These are phyloP conservation scores for Ensete glaucum DNA, from an alignment of 176 grass and related monocot species.

Conservation along the genomic window DNA sequence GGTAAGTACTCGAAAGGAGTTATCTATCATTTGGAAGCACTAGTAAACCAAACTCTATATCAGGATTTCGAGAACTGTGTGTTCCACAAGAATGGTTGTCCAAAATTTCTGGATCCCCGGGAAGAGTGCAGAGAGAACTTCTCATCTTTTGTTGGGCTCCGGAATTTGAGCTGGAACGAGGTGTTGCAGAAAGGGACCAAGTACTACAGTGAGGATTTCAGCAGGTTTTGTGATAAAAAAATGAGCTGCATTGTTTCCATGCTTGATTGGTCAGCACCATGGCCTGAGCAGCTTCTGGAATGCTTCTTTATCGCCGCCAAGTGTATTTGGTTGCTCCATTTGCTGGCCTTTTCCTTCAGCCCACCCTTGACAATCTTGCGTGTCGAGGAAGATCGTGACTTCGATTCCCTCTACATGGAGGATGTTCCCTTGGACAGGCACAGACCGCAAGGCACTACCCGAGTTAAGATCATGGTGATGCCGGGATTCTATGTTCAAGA, in stretches of 20 bases:
- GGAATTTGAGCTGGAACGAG: conserved; percentile 94
- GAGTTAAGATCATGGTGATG: conserved; percentile 75
- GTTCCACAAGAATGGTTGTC: conserved; percentile 58
- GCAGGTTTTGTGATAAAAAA: conserved; percentile 89
- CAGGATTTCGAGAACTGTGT: conserved; percentile 89
- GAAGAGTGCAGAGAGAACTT: conserved; percentile 66
- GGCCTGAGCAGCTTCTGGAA: conserved; percentile 86
- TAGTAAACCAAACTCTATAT: conserved; percentile 77
- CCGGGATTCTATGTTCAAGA: conserved; percentile 94
- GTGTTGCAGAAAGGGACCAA: conserved; percentile 82
- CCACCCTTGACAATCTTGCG: conserved; percentile 50
- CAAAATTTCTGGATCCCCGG: conserved; percentile 57
- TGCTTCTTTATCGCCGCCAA: conserved; percentile 82
- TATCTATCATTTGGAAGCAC: conserved; percentile 72
- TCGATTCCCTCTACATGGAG: conserved; percentile 77
- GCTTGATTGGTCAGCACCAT: conserved; percentile 76
- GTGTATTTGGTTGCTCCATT: conserved; percentile 94
- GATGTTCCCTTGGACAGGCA: conserved; percentile 51
- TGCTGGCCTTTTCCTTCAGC: conserved; percentile 42
- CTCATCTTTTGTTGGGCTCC: conserved; percentile 52
- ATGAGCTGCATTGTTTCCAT: conserved; percentile 74
- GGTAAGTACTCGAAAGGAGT: conserved; percentile 50
- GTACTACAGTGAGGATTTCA: conserved; percentile 71
- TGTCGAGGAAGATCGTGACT: conserved; percentile 47
- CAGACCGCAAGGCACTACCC: conserved; percentile 21